Percentiles rank a stretch among this genome's conserved stretches.
Conservation (phyloP, 2,329 filamentous ascomycete genomes). For the Colletotrichum lini region DNA sequence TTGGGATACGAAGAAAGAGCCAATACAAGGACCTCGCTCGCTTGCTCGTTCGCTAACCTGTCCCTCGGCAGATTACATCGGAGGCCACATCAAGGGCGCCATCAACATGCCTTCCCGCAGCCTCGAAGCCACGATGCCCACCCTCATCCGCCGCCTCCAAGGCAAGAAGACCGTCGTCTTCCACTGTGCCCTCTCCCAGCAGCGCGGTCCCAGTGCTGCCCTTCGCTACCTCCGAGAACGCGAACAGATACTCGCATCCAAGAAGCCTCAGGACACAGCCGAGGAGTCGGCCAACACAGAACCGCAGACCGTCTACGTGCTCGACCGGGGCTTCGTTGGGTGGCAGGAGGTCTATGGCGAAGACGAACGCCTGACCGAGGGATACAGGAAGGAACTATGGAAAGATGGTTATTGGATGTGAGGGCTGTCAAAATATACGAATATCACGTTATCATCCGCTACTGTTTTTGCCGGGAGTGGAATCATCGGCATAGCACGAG, state of each 20-base stretch:
- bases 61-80: slow-evolving; percentile 80
- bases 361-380: slow-evolving; percentile 86
- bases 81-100: slow-evolving; percentile 87
- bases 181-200: slow-evolving; percentile 93
- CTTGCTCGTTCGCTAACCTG: not conserved
- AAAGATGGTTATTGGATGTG: slow-evolving; percentile 64
- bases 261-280: slow-evolving; percentile 26
- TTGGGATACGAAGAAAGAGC: not conserved
- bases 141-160: slow-evolving; percentile 83
- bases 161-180: slow-evolving; percentile 90
- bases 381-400: slow-evolving; percentile 89
- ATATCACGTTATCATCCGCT: no score
- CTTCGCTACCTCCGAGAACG: slow-evolving; percentile 83
- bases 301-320: slow-evolving; percentile 83
- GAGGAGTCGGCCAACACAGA: slow-evolving; percentile 19
- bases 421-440: slow-evolving; percentile 37
- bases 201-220: slow-evolving; percentile 88
- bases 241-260: slow-evolving; percentile 61
- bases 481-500: no score
- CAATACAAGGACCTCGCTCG: no score
- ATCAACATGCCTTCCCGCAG: slow-evolving; percentile 81
- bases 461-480: no score
- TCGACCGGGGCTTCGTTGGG: slow-evolving; percentile 86
- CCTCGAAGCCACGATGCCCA: slow-evolving; percentile 83
- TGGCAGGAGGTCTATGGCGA: slow-evolving; percentile 91